phyloP scores from a whole-genome alignment of 345 rosid genomes.

The Rhizophora apiculata region DNA sequence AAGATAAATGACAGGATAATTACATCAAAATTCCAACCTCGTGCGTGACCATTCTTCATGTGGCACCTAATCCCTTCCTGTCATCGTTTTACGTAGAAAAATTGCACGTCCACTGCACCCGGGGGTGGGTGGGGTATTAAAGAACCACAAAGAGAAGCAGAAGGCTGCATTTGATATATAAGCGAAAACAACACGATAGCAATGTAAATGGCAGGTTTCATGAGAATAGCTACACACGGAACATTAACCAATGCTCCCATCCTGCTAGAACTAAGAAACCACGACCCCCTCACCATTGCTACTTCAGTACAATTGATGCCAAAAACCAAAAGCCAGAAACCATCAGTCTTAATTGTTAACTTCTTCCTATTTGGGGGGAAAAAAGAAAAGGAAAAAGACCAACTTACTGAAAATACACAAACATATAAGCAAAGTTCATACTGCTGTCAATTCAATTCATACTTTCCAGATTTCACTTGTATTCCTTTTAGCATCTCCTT shows the following conservation, averaged over 20 bases:
- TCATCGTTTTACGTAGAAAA: no score
- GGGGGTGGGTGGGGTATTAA: not conserved
- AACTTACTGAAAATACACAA: conserved; percentile 17
- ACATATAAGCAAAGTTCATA: conserved; percentile 10
- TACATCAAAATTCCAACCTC: no score
- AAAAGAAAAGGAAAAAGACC: not conserved
- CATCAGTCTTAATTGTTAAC: conserved; percentile 16
- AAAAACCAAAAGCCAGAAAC: not conserved
- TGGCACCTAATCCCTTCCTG: no score
- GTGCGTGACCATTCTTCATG: no score
- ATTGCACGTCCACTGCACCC: no score
- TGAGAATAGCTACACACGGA: conserved; percentile 10
- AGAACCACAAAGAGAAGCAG: not conserved
- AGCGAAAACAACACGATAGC: not conserved
- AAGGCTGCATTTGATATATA: conserved; percentile 2
- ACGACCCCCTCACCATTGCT: not conserved
- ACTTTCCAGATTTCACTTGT: conserved; percentile 6
- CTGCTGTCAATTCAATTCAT: conserved; percentile 6
- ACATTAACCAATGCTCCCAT: conserved; percentile 1
- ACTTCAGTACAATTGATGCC: conserved; percentile 12
- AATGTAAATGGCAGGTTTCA: conserved; percentile 6
- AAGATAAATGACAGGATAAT: no score
- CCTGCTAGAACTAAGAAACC: not conserved
- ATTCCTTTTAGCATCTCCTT: conserved; percentile 6
- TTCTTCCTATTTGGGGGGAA: conserved; percentile 6